A percentile compares a stretch with the other conserved stretches of the same genome.
These are phyloP conservation scores for Cercophora newfieldiana DNA, from an alignment of 495 filamentous ascomycete species.

Conservation along the genomic window DNA sequence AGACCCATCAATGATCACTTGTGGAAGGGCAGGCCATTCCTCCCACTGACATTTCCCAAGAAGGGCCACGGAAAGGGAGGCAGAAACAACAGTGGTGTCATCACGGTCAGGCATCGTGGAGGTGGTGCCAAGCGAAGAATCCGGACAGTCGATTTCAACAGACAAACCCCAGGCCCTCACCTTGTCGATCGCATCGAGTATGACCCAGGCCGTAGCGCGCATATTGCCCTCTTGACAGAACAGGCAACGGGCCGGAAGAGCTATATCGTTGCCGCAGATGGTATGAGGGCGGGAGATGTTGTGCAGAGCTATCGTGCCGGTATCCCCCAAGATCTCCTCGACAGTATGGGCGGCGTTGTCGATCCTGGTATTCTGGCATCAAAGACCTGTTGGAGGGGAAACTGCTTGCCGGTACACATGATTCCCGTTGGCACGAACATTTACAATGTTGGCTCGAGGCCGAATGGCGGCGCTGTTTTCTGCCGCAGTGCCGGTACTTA, in stretches of 20 bases:
- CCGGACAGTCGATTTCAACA: conserved; percentile 82
- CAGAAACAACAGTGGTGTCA: conserved; percentile 78
- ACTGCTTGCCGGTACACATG: conserved; percentile 92
- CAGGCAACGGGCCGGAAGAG: conserved; percentile 67
- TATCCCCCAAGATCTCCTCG: conserved; percentile 79
- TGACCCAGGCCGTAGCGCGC: conserved; percentile 88
- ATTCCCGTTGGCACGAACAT: conserved; percentile 88
- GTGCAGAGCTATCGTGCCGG: conserved; percentile 88
- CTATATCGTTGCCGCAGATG: conserved; percentile 92
- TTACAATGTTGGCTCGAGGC: conserved; percentile 80
- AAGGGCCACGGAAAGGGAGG: conserved; percentile 90
- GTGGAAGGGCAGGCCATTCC: conserved; percentile 85
- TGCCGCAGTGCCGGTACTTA: conserved; percentile 92
- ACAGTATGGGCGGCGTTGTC: conserved; percentile 84
- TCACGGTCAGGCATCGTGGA: conserved; percentile 88
- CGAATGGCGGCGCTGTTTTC: conserved; percentile 75
- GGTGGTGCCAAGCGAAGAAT: conserved; percentile 91
- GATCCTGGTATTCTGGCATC: conserved; percentile 95
- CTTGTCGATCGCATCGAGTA: conserved; percentile 92
- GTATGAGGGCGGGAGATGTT: conserved; percentile 86
- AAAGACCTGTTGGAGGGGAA: conserved; percentile 90
- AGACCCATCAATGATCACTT: conserved; percentile 94
- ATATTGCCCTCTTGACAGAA: conserved; percentile 83
- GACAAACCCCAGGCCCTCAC: conserved; percentile 74
- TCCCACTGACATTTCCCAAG: conserved; percentile 83